A percentile compares a stretch with the other conserved stretches of the same genome.
Evolutionary conservation across 139 green algal species (phyloP).

Genomic region (Coccomyxa sp.): DNA sequence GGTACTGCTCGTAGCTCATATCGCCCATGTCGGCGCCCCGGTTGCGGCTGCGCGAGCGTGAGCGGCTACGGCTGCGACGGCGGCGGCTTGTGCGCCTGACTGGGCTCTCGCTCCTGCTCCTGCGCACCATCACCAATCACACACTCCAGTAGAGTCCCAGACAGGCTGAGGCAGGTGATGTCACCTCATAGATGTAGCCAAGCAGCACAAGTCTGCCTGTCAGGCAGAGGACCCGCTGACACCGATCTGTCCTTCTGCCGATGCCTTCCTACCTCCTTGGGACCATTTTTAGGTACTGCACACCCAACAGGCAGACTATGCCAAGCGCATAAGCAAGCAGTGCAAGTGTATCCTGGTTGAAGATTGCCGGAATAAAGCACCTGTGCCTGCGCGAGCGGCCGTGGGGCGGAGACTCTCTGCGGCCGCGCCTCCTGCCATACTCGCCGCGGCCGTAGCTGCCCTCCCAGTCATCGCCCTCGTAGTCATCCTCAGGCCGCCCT

Average conservation of each 20-base stretch:
- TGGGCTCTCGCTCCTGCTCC: constrained; percentile 13
- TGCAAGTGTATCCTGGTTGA: no score
- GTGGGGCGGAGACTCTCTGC: neutral
- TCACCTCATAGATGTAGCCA: no score
- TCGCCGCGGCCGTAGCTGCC: neutral
- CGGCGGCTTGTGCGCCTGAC: constrained; percentile 6
- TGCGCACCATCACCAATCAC: constrained; percentile 7
- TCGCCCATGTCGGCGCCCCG: constrained; percentile 21
- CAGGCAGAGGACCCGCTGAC: no score
- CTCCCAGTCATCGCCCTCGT: neutral
- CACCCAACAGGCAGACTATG: no score
- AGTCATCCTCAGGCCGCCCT: constrained; percentile 1
- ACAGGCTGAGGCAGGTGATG: no score
- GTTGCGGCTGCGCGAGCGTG: constrained; percentile 11
- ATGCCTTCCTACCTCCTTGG: no score
- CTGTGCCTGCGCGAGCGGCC: neutral
- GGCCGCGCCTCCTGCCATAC: neutral
- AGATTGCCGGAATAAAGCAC: neutral
- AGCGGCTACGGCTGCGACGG: constrained; percentile 9
- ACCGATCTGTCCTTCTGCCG: no score
- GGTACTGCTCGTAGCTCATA: constrained; percentile 58
- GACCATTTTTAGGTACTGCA: no score
- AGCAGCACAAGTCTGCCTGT: no score
- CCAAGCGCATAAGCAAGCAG: no score
- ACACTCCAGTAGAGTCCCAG: no score